Evolutionary conservation across 768 basidiomycete genomes (phyloP).

Genomic region (Pilatotrama ljubarskyi): DNA sequence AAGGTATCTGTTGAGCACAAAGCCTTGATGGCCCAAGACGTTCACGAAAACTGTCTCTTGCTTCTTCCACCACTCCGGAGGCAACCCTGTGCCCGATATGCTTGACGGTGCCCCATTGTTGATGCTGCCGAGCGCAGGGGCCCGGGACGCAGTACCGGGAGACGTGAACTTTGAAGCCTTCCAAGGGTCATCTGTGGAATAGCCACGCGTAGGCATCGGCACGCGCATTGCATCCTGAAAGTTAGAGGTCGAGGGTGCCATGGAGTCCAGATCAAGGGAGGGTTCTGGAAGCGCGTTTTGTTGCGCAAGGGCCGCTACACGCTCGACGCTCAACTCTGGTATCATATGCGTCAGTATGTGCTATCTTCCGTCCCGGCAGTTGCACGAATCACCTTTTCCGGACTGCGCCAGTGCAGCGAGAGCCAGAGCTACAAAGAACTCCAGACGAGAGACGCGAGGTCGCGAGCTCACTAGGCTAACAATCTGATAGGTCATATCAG

Average conservation of each 20-base stretch:
- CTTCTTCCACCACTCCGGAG: constrained; percentile 85
- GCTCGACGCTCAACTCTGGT: constrained; percentile 78
- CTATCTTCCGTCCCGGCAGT: background rate
- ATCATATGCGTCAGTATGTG: background rate
- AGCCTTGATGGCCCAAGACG: constrained; percentile 86
- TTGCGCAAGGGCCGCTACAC: constrained; percentile 72
- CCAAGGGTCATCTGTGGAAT: constrained; percentile 68
- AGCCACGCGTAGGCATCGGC: constrained; percentile 47
- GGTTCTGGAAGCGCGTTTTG: constrained; percentile 81
- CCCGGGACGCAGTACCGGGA: constrained; percentile 16
- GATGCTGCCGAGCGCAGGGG: constrained; percentile 24
- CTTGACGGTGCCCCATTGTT: constrained; percentile 55
- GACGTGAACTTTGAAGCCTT: constrained; percentile 26
- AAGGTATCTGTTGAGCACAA: constrained; percentile 84
- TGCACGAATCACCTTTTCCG: constrained; percentile 57
- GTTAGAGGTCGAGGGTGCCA: constrained; percentile 55
- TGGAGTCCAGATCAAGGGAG: constrained; percentile 57
- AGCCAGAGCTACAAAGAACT: constrained; percentile 90
- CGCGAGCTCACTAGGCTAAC: constrained; percentile 85
- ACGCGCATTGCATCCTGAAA: constrained; percentile 38
- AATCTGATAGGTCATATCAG: too few species aligned
- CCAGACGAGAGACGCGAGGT: constrained; percentile 79
- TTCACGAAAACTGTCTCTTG: constrained; percentile 71
- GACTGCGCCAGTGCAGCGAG: constrained; percentile 85
- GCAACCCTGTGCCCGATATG: constrained; percentile 70